Conservation (phyloP, 768 basidiomycete genomes). For the Suillus bovinus region DNA sequence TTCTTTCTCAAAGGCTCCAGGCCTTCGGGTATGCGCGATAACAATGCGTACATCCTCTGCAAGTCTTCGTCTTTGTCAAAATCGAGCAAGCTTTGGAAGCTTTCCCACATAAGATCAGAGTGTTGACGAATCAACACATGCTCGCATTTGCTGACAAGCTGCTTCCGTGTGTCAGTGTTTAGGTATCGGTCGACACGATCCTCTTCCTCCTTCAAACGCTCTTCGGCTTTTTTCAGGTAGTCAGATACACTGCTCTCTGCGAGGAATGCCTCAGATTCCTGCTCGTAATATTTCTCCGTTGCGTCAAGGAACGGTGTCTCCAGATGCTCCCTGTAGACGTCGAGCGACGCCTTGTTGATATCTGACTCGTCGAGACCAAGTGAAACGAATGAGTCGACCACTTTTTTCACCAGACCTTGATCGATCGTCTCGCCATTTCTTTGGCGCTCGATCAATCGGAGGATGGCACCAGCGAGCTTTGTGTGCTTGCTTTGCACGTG, state of each 20-base stretch:
- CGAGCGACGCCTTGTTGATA: constrained; percentile 88
- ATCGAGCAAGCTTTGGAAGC: constrained; percentile 87
- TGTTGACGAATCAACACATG: constrained; percentile 89
- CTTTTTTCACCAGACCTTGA: constrained; percentile 89
- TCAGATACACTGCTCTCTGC: constrained; percentile 88
- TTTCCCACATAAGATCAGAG: constrained; percentile 84
- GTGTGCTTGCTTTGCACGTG: constrained; percentile 80
- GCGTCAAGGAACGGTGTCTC: constrained; percentile 86
- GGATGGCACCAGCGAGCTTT: constrained; percentile 84
- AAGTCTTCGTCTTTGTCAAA: constrained; percentile 95
- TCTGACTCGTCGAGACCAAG: constrained; percentile 92
- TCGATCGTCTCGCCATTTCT: constrained; percentile 94
- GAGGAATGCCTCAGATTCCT: constrained; percentile 90
- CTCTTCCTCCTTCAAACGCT: constrained; percentile 90
- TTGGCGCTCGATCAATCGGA: constrained; percentile 89
- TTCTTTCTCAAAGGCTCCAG: constrained; percentile 87
- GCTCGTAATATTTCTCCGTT: constrained; percentile 89
- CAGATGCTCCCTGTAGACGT: constrained; percentile 91
- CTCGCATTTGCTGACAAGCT: constrained; percentile 82
- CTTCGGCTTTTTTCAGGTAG: constrained; percentile 94
- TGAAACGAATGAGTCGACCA: constrained; percentile 93
- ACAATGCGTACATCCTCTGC: constrained; percentile 91
- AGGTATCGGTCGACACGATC: constrained; percentile 94
- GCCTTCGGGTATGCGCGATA: constrained; percentile 88
- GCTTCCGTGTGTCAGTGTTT: constrained; percentile 84